A percentile compares a stretch with the other conserved stretches of the same genome.
phyloP scores from a whole-genome alignment of 257 asterid species.

The Pogostemon cablin region DNA sequence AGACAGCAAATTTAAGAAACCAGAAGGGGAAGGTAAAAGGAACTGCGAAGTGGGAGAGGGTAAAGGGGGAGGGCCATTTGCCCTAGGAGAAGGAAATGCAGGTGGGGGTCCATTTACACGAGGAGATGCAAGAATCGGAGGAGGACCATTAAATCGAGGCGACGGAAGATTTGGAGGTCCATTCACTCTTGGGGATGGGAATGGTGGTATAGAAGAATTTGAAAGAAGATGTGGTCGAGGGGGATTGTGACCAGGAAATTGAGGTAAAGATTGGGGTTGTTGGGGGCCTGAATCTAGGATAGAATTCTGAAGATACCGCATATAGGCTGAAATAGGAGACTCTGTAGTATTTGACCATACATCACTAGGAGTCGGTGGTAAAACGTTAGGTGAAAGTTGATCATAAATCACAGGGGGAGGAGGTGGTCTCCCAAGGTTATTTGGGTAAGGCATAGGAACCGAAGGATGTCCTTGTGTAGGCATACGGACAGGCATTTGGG shows the following conservation, averaged over 20 bases:
- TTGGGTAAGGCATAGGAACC: conserved; percentile 47
- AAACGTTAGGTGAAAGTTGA: conserved; percentile 51
- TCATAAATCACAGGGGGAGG: conserved; percentile 50
- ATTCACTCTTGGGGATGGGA: conserved; percentile 51
- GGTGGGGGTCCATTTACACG: conserved; percentile 62
- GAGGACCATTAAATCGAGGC: conserved; percentile 61
- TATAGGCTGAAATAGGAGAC: conserved; percentile 85
- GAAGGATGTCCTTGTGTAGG: conserved; percentile 44
- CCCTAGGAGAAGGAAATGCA: conserved; percentile 55
- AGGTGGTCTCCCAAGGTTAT: conserved; percentile 52
- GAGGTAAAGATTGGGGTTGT: conserved; percentile 42
- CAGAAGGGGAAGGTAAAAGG: conserved; percentile 80
- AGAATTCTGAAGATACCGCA: conserved; percentile 87
- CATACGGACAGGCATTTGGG: conserved; percentile 42
- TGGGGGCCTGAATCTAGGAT: conserved; percentile 56
- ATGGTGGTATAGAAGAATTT: conserved; percentile 27
- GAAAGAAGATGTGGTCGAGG: conserved; percentile 29
- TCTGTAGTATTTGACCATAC: conserved; percentile 74
- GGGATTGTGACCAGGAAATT: conserved; percentile 35
- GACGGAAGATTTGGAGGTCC: conserved; percentile 50
- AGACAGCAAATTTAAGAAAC: conserved; percentile 64
- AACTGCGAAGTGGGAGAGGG: conserved; percentile 89
- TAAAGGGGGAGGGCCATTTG: conserved; percentile 60
- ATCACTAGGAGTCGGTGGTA: conserved; percentile 70
- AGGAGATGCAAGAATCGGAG: conserved; percentile 54